These are phyloP conservation scores for Tylopilus vinaceipallidus DNA, from an alignment of 768 basidiomycete species.

Conservation along the genomic window DNA sequence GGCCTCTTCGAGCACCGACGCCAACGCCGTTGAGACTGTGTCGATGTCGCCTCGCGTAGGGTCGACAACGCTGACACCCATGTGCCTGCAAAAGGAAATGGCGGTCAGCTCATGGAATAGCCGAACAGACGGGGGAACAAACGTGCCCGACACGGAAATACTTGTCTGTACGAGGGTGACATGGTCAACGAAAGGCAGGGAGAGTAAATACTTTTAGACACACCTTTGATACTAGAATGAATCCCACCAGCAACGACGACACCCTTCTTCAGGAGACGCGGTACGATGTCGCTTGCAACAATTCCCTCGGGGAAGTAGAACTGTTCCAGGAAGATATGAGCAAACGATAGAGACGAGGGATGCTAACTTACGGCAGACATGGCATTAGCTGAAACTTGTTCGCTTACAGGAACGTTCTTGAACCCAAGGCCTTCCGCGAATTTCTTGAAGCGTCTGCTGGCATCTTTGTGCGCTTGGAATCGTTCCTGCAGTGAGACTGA, in stretches of 20 bases:
- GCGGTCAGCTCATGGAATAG: not conserved
- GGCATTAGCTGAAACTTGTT: constrained; percentile 77
- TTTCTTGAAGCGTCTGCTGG: constrained; percentile 65
- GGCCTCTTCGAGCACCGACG: constrained; percentile 48
- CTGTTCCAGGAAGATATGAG: constrained; percentile 29
- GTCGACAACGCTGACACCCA: constrained; percentile 86
- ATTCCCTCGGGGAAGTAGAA: constrained; percentile 84
- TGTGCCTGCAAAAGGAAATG: constrained; percentile 53
- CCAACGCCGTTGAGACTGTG: constrained; percentile 62
- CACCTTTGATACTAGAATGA: constrained; percentile 79
- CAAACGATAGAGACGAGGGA: not conserved
- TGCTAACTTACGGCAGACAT: constrained; percentile 76
- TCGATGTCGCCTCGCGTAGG: constrained; percentile 70
- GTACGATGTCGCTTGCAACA: constrained; percentile 72
- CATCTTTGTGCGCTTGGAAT: constrained; percentile 70
- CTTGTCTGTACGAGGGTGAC: constrained; percentile 47
- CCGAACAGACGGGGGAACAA: not conserved
- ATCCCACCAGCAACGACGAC: constrained; percentile 88
- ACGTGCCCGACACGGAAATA: constrained; percentile 89
- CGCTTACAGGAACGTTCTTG: constrained; percentile 62
- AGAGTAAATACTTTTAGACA: constrained; percentile 13
- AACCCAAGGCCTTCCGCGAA: constrained; percentile 68
- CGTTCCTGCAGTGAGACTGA: constrained; percentile 72
- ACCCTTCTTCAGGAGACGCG: constrained; percentile 65
- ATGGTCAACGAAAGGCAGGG: constrained; percentile 7